Percentiles rank a stretch among this genome's conserved stretches.
Conservation (phyloP, 495 filamentous ascomycete genomes). For the Aspergillus hancockii region DNA sequence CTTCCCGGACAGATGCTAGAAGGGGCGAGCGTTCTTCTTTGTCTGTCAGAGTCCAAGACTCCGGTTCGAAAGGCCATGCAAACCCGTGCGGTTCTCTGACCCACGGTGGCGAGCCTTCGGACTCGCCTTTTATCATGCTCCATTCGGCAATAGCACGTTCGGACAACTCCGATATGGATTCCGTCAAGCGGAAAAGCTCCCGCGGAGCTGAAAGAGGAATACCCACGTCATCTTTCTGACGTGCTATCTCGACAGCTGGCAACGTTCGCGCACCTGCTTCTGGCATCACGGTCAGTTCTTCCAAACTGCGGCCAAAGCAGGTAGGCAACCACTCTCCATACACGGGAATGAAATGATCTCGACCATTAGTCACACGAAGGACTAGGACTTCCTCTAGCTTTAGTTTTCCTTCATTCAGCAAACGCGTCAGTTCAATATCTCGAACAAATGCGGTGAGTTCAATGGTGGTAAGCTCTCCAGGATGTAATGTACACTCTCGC, state of each 20-base stretch:
- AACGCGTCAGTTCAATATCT: slow-evolving; percentile 60
- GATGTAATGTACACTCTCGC: slow-evolving; percentile 63
- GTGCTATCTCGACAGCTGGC: slow-evolving; percentile 24
- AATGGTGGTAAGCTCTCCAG: slow-evolving; percentile 78
- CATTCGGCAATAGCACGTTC: slow-evolving; percentile 79
- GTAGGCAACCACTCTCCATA: slow-evolving; percentile 77
- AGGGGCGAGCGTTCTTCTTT: slow-evolving; percentile 33
- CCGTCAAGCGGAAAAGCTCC: slow-evolving; percentile 86
- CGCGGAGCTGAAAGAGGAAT: slow-evolving; percentile 72
- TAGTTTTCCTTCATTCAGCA: slow-evolving; percentile 67
- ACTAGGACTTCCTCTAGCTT: slow-evolving; percentile 84
- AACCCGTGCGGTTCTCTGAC: slow-evolving; percentile 51
- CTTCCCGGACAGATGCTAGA: slow-evolving; percentile 54
- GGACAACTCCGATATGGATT: slow-evolving; percentile 72
- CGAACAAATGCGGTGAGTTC: slow-evolving; percentile 64
- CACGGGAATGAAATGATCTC: slow-evolving; percentile 89
- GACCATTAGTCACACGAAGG: slow-evolving; percentile 78
- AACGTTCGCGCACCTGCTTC: slow-evolving; percentile 67
- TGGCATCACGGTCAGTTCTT: slow-evolving; percentile 81
- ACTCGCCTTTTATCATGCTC: slow-evolving; percentile 68
- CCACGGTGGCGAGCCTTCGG: slow-evolving; percentile 53
- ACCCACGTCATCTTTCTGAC: slow-evolving; percentile 42
- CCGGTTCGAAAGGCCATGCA: slow-evolving; percentile 74
- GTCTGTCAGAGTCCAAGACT: slow-evolving; percentile 50
- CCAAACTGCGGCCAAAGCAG: slow-evolving; percentile 78